Conservation (phyloP, 2,329 filamentous ascomycete genomes). For the Lecanicillium sp. region DNA sequence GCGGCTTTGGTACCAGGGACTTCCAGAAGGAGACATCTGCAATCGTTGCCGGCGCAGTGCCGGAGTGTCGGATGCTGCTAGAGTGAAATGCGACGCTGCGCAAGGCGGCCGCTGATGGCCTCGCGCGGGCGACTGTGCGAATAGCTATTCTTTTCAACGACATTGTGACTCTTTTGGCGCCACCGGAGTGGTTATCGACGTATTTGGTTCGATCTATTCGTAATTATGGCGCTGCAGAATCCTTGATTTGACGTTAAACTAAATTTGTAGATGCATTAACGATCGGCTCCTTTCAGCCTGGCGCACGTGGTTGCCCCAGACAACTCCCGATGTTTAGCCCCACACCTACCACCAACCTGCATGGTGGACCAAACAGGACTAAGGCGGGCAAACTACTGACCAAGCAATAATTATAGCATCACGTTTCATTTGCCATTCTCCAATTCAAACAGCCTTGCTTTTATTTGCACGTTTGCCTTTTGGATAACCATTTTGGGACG, state of each 20-base stretch:
- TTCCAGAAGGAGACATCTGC: slow-evolving; percentile 59
- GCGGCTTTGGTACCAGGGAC: slow-evolving; percentile 60
- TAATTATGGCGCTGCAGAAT: no score
- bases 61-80: slow-evolving; percentile 11
- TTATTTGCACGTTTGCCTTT: no score
- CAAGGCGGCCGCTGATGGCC: background rate
- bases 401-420: background rate
- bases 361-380: background rate
- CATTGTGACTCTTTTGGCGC: slow-evolving; percentile 1
- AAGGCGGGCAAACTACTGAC: background rate
- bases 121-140: background rate
- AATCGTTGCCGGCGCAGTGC: slow-evolving; percentile 40
- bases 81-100: background rate
- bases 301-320: slow-evolving; percentile 24
- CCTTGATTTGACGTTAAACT: no score
- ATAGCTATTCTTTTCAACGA: background rate
- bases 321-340: slow-evolving; percentile 28
- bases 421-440: background rate
- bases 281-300: background rate
- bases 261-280: background rate
- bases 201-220: no score
- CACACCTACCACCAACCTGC: slow-evolving; percentile 2
- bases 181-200: no score
- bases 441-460: background rate
- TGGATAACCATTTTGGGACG: background rate